A percentile compares a stretch with the other conserved stretches of the same genome.
Conservation (phyloP, 805 yeast genomes). For the Candida manassasensis region DNA sequence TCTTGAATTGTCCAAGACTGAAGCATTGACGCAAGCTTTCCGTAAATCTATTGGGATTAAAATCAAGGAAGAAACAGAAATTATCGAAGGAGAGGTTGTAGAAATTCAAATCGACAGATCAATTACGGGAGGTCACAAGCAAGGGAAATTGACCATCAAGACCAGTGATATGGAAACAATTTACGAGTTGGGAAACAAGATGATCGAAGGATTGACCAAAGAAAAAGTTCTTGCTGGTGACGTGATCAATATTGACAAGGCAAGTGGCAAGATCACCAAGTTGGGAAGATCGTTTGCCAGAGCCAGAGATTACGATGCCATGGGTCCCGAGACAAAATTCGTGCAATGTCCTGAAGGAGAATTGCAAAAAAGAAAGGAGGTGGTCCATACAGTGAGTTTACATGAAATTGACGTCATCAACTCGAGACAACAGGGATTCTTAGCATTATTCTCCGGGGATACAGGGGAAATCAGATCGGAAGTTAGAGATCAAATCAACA, state of each 20-base stretch:
- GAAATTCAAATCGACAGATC: constrained; percentile 93
- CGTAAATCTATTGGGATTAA: constrained; percentile 93
- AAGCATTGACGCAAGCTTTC: constrained; percentile 93
- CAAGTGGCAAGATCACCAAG: constrained; percentile 89
- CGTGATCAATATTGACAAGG: constrained; percentile 91
- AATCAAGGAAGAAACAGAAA: constrained; percentile 94
- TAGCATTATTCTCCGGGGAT: constrained; percentile 92
- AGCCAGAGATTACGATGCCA: constrained; percentile 96
- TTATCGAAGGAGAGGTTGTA: constrained; percentile 98
- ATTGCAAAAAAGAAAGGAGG: constrained; percentile 90
- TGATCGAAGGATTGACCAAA: constrained; percentile 90
- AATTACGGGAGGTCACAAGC: constrained; percentile 95
- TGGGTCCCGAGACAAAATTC: constrained; percentile 97
- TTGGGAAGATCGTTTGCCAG: constrained; percentile 94
- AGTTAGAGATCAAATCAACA: constrained; percentile 93
- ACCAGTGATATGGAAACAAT: constrained; percentile 99
- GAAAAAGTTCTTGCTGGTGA: constrained; percentile 98
- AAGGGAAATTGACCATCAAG: constrained; percentile 94
- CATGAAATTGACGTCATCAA: constrained; percentile 98
- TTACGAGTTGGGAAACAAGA: constrained; percentile 88
- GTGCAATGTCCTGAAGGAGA: constrained; percentile 99
- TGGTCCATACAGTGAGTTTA: constrained; percentile 94
- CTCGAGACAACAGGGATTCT: constrained; percentile 95
- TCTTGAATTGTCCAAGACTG: constrained; percentile 90
- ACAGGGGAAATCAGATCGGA: constrained; percentile 97